A percentile compares a stretch with the other conserved stretches of the same genome.
These are phyloP conservation scores for Linnemannia hyalina DNA, from an alignment of 192 early-diverging fungal genomes.

Conservation along the genomic window DNA sequence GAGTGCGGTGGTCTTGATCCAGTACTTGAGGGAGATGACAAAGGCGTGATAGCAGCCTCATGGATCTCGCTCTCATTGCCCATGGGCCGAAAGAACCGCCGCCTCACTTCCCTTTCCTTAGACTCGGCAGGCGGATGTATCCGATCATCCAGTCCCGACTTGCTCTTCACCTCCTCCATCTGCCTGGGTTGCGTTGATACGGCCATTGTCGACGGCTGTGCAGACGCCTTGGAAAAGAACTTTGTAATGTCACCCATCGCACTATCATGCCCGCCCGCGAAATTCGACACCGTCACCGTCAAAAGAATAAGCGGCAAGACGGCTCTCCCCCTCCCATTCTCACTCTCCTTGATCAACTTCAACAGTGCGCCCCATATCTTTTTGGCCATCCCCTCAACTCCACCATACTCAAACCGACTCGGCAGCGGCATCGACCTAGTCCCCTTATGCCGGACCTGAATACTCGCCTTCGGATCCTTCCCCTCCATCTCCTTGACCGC, in stretches of 20 bases:
- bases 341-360: constrained; percentile 41
- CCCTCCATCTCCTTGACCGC: constrained; percentile 6
- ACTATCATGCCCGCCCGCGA: constrained; percentile 24
- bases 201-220: neutral
- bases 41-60: neutral
- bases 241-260: constrained; percentile 51
- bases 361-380: constrained; percentile 38
- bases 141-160: neutral
- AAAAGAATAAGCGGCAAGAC: constrained; percentile 40
- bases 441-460: constrained; percentile 30
- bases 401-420: constrained; percentile 49
- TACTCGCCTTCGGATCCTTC: constrained; percentile 13
- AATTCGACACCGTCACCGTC: constrained; percentile 46
- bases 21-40: neutral
- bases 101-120: neutral
- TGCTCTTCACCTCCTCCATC: neutral
- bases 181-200: neutral
- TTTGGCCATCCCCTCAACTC: constrained; percentile 38
- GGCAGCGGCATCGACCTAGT: constrained; percentile 44
- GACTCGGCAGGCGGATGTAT: neutral
- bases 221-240: constrained; percentile 47
- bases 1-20: neutral
- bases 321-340: constrained; percentile 27
- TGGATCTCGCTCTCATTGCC: neutral
- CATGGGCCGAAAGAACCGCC: constrained; percentile 1